Percentiles rank a stretch among this genome's conserved stretches.
phyloP scores from a whole-genome alignment of 75 land plant species.

The Cryptomeria japonica region DNA sequence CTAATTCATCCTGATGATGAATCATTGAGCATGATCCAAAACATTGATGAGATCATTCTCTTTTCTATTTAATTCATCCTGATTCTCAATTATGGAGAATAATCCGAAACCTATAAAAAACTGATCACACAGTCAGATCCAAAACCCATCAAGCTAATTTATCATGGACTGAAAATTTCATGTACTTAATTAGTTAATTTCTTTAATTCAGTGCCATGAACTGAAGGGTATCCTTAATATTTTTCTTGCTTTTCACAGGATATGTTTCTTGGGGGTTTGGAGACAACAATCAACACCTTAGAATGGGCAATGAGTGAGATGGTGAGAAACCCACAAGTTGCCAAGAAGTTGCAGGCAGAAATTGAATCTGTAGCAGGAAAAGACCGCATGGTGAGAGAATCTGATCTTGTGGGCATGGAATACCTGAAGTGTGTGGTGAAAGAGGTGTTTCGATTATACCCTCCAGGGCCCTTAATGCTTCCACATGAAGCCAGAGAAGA shows the following conservation, averaged over 20 bases:
- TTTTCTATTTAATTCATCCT: too few species aligned
- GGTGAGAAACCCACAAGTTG: slow-evolving; percentile 19
- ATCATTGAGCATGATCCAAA: too few species aligned
- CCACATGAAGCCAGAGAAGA: not conserved
- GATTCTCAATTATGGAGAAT: too few species aligned
- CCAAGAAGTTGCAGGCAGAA: slow-evolving; percentile 20
- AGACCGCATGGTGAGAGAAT: not conserved
- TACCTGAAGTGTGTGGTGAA: slow-evolving; percentile 17
- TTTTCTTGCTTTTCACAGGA: slow-evolving; percentile 19
- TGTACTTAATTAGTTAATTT: too few species aligned
- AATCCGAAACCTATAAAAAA: too few species aligned
- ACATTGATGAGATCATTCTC: too few species aligned
- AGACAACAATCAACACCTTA: slow-evolving; percentile 18
- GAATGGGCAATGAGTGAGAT: slow-evolving; percentile 42
- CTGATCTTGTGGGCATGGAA: slow-evolving; percentile 18
- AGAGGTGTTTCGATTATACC: slow-evolving; percentile 16
- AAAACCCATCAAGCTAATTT: too few species aligned
- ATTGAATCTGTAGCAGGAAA: slow-evolving; percentile 24
- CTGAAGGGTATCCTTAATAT: not conserved
- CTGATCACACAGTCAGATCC: too few species aligned
- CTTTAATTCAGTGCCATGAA: not conserved
- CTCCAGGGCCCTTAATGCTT: slow-evolving; percentile 6
- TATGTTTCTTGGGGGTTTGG: slow-evolving; percentile 20
- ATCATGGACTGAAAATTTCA: too few species aligned
- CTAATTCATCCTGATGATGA: too few species aligned